Base-by-base conservation (phyloP, 768 basidiomycete species). In the Fistulinella prunicolor region DNA sequence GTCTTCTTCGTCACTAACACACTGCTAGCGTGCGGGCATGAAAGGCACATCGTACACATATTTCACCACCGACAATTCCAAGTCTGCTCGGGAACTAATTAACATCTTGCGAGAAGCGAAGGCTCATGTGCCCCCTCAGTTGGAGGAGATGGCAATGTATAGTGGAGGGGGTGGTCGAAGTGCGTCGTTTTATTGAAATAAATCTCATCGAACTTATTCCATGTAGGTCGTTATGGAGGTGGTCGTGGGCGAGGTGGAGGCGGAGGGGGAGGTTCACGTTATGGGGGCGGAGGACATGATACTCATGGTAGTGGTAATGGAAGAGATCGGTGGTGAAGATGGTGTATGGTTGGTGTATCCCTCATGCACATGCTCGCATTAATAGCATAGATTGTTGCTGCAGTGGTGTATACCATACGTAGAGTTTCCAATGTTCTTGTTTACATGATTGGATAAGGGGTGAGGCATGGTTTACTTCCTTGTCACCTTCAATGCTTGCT, bases 1-100 rank as follows among this genome's bases (percentile, higher is more conserved):
- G 2, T 47, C 21, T 19, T 9, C 4, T 41, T 17, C 19, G 14
- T 14, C 1, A 32, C 61, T 62, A 45, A 70, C 60, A 44, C 48
- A 21, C 6, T 36, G 38, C 34, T 47, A 93, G 89, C 91, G 90
- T 68, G 93, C 92, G 37, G 92, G 92, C 34, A 80, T 84, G 81
- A 94, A 83, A 67, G 94, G 94, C 56, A 85, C 83, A 32, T 90
- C 92, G 1, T 94, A 90, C 71, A 95, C 94, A 7, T 98, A 93
- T 77, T 94, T 98, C 73, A 96, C 93, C 38, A 89, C 94, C 41
- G 93, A 97, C 60, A 95, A 96, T 67, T 83, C 91, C 41, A 96
- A 95, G 72, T 83, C 85, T 53, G 94, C 95, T 20, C 88, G 93
- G 34, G 96, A 99, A 62, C 80, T 99, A 9, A 74, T 97, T 49